Conservation (phyloP, 2,329 filamentous ascomycete genomes). For the Boeremia lycopersici region DNA sequence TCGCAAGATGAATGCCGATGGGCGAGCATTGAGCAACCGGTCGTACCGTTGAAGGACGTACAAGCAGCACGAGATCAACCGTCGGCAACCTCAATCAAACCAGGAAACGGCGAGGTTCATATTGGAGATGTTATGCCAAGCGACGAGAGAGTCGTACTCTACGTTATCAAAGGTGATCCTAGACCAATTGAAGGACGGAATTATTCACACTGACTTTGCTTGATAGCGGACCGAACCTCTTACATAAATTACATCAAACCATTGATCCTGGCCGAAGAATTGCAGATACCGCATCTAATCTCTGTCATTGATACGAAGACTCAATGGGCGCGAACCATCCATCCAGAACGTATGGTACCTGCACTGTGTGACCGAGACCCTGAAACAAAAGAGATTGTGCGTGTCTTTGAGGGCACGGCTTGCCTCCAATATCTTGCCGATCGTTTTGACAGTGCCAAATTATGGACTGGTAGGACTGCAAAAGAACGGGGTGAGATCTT, state of each 20-base stretch:
- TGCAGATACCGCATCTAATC: slow-evolving; percentile 39
- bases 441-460: slow-evolving; percentile 42
- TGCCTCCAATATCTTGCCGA: slow-evolving; percentile 48
- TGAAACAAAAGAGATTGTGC: slow-evolving; percentile 32
- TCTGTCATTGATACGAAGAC: slow-evolving; percentile 44
- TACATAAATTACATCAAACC: slow-evolving; percentile 51
- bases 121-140: too few relatives aligned
- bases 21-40: too few relatives aligned
- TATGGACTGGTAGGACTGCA: slow-evolving; percentile 39
- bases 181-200: too few relatives aligned
- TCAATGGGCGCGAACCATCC: slow-evolving; percentile 43
- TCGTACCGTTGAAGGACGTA: too few relatives aligned
- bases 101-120: too few relatives aligned
- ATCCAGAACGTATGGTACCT: slow-evolving; percentile 48
- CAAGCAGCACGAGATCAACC: too few relatives aligned
- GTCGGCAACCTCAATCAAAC: too few relatives aligned
- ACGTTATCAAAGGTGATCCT: too few relatives aligned
- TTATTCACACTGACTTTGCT: background rate
- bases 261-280: slow-evolving; percentile 46
- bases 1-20: too few relatives aligned
- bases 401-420: slow-evolving; percentile 49
- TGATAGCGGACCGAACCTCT: slow-evolving; percentile 6
- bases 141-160: too few relatives aligned
- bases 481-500: slow-evolving; percentile 36
- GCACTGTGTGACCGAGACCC: slow-evolving; percentile 42